phyloP scores from a whole-genome alignment of 805 yeast genomes.

The Ogataea methanolica region DNA sequence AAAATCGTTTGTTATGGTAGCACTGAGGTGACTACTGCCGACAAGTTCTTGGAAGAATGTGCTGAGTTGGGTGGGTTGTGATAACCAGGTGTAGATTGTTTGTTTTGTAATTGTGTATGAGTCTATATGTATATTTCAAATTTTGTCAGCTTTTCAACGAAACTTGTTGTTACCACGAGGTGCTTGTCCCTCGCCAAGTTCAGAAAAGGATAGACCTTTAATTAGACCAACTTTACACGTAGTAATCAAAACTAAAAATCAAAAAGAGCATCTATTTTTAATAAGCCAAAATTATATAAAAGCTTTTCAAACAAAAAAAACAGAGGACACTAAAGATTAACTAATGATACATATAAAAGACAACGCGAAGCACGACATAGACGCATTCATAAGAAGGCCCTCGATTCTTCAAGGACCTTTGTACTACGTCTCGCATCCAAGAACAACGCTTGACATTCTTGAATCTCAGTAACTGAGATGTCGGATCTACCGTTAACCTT shows the following conservation, averaged over 20 bases:
- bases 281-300: too few species aligned
- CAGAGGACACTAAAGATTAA: neutral
- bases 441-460: constrained; percentile 82
- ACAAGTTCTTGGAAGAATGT: constrained; percentile 65
- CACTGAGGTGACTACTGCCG: constrained; percentile 69
- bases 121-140: neutral
- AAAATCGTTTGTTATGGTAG: constrained; percentile 81
- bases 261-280: too few species aligned
- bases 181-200: neutral
- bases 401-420: constrained; percentile 63
- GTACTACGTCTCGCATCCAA: constrained; percentile 89
- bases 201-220: neutral
- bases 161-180: too few species aligned
- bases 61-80: constrained; percentile 41
- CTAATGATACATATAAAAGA: constrained; percentile 9
- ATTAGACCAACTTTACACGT: neutral
- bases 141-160: too few species aligned
- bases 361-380: neutral
- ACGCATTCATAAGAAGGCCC: constrained; percentile 25
- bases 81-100: neutral
- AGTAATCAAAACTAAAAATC: neutral
- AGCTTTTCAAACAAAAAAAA: neutral
- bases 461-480: constrained; percentile 70
- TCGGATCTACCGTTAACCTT: constrained; percentile 65
- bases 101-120: neutral